Conservation (phyloP, 495 filamentous ascomycete species). For the Hypoxylon intermedium region DNA sequence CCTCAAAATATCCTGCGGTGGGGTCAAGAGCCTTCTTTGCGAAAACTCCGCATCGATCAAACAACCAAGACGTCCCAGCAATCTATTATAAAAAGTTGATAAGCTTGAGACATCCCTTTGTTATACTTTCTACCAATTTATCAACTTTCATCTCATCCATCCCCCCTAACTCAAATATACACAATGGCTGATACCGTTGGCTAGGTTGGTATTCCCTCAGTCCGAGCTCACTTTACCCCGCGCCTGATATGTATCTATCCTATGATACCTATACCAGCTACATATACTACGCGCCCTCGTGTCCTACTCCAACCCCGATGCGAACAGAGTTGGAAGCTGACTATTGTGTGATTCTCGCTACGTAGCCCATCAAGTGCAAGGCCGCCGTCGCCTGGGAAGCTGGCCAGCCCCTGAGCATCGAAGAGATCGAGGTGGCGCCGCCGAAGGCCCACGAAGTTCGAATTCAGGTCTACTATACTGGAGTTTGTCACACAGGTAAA, state of each 20-base stretch:
- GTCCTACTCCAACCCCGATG: not conserved
- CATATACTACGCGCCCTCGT: not conserved
- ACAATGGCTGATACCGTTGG: constrained; percentile 58
- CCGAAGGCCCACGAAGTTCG: constrained; percentile 96
- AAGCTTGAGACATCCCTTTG: constrained; percentile 17
- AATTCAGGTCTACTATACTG: constrained; percentile 94
- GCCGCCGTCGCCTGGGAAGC: constrained; percentile 97
- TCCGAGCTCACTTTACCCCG: constrained; percentile 30
- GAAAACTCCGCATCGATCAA: constrained; percentile 39
- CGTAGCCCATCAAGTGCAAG: constrained; percentile 66
- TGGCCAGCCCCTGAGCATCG: constrained; percentile 83
- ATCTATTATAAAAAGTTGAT: constrained; percentile 35
- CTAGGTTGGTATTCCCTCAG: constrained; percentile 47
- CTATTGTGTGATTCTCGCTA: constrained; percentile 3
- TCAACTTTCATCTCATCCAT: not conserved
- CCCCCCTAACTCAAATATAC: not conserved
- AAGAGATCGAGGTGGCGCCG: constrained; percentile 89
- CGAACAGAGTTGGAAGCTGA: constrained; percentile 12
- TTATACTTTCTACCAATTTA: constrained; percentile 11
- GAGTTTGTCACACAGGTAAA: constrained; percentile 96
- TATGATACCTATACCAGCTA: constrained; percentile 2
- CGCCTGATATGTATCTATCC: constrained; percentile 23
- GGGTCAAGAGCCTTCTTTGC: constrained; percentile 28
- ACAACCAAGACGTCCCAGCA: constrained; percentile 11
- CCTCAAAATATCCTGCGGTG: constrained; percentile 39